Evolutionary conservation across 805 yeast species (phyloP).

Genomic region (Lipomyces chichibuensis): DNA sequence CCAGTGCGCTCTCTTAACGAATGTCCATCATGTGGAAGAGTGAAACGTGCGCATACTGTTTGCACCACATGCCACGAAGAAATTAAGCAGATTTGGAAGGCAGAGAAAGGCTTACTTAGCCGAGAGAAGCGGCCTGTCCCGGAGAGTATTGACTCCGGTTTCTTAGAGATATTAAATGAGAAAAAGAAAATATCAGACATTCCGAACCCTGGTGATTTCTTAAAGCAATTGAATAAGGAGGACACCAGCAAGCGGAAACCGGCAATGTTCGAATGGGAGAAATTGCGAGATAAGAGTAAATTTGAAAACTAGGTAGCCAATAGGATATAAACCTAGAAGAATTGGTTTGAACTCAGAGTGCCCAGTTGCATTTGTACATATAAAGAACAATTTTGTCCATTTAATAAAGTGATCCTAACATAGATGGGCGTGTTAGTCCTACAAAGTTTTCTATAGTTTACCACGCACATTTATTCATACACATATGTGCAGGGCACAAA

Average conservation of each 20-base stretch:
- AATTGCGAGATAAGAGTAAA: constrained; percentile 5
- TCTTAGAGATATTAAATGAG: constrained; percentile 21
- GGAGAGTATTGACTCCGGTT: constrained; percentile 29
- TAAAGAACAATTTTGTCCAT: neutral
- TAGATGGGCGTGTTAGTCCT: neutral
- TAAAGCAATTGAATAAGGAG: constrained; percentile 36
- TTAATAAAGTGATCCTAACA: neutral
- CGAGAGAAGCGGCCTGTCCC: constrained; percentile 12
- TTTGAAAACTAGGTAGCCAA: neutral
- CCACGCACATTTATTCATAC: neutral
- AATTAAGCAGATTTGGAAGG: constrained; percentile 73
- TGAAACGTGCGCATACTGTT: constrained; percentile 83
- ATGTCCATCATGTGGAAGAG: constrained; percentile 95
- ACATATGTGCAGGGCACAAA: too few relatives aligned
- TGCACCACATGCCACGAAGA: constrained; percentile 92
- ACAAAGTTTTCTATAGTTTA: neutral
- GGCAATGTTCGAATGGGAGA: constrained; percentile 25
- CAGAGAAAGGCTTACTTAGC: constrained; percentile 27
- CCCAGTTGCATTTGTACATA: neutral
- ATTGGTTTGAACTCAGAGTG: neutral
- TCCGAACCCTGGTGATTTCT: constrained; percentile 23
- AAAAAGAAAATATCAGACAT: constrained; percentile 18
- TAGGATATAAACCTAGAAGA: neutral
- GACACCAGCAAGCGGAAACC: constrained; percentile 30
- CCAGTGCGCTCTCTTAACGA: constrained; percentile 75